Conservation (phyloP, 768 basidiomycete genomes). For the Amanita phalloides region DNA sequence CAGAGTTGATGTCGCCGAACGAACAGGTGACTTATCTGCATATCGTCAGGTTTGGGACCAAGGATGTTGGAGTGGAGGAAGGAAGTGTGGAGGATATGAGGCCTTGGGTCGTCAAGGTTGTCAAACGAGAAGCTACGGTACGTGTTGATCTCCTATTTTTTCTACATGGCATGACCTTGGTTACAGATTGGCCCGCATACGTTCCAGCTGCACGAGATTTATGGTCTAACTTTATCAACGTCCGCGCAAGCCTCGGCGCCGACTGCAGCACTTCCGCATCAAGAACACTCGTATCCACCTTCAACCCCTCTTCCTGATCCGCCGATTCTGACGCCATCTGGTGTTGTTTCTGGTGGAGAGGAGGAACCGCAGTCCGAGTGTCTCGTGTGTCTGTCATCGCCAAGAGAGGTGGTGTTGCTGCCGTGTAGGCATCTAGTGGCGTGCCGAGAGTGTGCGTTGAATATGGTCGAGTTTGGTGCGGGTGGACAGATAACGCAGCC, state of each 20-base stretch:
- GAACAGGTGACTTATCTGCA: conserved; percentile 87
- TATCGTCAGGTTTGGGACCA: conserved; percentile 57
- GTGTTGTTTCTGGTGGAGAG: conserved; percentile 8
- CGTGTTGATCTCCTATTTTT: conserved; percentile 9
- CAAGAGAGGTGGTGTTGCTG: conserved; percentile 85
- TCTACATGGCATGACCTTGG: not conserved
- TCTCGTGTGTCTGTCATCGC: conserved; percentile 80
- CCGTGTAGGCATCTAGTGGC: conserved; percentile 93
- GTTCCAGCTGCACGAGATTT: conserved; percentile 94
- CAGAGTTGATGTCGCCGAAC: conserved; percentile 58
- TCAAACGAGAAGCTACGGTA: conserved; percentile 83
- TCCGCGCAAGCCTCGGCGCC: conserved; percentile 40
- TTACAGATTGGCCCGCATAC: conserved; percentile 80
- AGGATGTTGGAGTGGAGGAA: conserved; percentile 18
- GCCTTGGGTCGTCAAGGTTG: conserved; percentile 88
- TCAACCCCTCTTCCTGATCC: conserved; percentile 4
- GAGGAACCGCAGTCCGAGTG: conserved; percentile 81
- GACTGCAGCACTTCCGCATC: conserved; percentile 15
- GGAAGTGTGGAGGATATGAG: conserved; percentile 46
- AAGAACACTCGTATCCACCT: conserved; percentile 2
- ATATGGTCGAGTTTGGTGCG: conserved; percentile 97
- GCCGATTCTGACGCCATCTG: not conserved
- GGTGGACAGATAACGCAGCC: conserved; percentile 74
- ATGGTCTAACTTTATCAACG: conserved; percentile 65
- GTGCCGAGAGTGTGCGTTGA: conserved; percentile 89